Evolutionary conservation across 2,329 filamentous ascomycete genomes (phyloP), one percentile per base, ranked within the genome.

Genomic region (Penicillium sp.): DNA sequence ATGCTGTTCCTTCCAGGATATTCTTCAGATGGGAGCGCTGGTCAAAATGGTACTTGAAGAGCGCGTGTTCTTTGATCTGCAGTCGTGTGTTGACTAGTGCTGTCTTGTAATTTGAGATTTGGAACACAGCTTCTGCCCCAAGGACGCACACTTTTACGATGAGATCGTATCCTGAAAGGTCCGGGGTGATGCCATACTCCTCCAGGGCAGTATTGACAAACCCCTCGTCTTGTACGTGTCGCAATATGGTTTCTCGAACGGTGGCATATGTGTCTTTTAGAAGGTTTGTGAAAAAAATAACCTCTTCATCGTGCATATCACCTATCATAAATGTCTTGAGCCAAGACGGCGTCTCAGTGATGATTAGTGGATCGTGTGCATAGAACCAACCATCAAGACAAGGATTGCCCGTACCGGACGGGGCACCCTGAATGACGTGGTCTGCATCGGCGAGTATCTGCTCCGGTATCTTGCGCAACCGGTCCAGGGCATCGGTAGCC

Each of bases 31-130:
- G 33, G 4, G 45, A 47, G 2, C 28, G 30, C 23, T 47, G 45
- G 19, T 47, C 45, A 31, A 47, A 44, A 27, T 47, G 41, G 29
- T 47, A 47, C 14, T 44, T 39, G 31, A 47, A 41, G 5, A 47
- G 16, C n/a, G 32, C 26, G 11, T 35, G 33, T 13, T 40, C n/a
- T n/a, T n/a, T 29, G 13, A n/a, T 8, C 14, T 23, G 28, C 2
- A 47, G 45, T 10, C 41, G 37, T 3, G 25, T 36, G 8, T 47
- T 44, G 14, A 44, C 15, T 4, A 39, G 23, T 3, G 37, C 34
- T 18, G 45, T 39, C 3, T 34, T 4, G 14, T 31, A 47, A 10
- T 44, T 47, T 11, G 41, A 21, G 13, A 41, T 39, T 14, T 36
- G 33, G 38, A 47, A 44, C 14, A 41, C 37, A 9, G 37, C 37